These are phyloP conservation scores for Rubus parviflorus DNA, from an alignment of 306 rosid species.

Conservation along the genomic window DNA sequence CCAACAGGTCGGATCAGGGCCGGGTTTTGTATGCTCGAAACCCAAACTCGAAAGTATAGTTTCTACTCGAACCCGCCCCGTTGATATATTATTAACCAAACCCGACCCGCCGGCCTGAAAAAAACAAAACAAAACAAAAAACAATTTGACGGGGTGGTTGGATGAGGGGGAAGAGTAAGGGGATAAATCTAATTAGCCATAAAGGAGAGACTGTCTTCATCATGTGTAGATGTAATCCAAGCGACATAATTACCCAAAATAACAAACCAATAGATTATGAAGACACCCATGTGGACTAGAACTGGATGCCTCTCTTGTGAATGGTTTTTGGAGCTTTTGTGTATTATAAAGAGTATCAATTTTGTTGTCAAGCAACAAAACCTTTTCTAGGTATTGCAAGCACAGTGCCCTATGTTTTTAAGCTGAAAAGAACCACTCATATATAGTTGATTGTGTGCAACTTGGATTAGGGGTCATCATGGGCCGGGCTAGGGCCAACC, in stretches of 20 bases:
- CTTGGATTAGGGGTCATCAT: too few species aligned
- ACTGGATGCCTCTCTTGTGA: conserved; percentile 21
- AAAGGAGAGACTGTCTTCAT: neutral
- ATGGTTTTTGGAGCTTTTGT: conserved; percentile 23
- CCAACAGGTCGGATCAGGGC: too few species aligned
- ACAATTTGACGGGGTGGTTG: too few species aligned
- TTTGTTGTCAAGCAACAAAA: neutral
- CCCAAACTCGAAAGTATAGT: too few species aligned
- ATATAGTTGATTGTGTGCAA: too few species aligned
- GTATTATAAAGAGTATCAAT: neutral
- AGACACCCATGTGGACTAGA: conserved; percentile 9
- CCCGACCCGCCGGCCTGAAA: too few species aligned
- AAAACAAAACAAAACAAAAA: too few species aligned
- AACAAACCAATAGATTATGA: neutral
- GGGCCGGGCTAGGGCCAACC: too few species aligned
- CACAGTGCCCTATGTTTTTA: neutral
- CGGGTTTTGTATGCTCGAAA: too few species aligned
- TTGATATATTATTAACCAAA: too few species aligned
- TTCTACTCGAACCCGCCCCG: too few species aligned
- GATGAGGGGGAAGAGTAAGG: neutral
- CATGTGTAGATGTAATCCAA: conserved; percentile 1
- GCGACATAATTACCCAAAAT: neutral
- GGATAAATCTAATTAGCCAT: neutral
- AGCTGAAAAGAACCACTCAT: neutral
- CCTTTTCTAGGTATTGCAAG: neutral